phyloP scores from a whole-genome alignment of 2,329 filamentous ascomycete genomes.

The Ophiognomonia clavigignenti-juglandacearum region DNA sequence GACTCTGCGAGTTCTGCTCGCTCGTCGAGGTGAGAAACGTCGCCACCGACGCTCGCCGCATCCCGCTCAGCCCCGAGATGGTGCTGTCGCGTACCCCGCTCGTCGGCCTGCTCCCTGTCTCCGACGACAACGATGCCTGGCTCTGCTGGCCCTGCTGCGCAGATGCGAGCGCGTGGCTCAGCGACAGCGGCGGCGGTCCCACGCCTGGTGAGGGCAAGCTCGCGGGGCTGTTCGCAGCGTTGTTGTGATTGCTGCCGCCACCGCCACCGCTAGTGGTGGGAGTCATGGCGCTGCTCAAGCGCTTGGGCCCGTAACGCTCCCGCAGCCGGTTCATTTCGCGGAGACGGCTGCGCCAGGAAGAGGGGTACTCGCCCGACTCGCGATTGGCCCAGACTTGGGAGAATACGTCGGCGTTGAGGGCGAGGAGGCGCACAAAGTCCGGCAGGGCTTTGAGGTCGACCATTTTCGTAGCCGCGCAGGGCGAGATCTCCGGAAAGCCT shows the following conservation, averaged over 20 bases:
- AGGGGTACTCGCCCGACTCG: constrained; percentile 75
- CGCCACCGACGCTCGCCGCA: constrained; percentile 59
- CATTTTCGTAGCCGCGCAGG: constrained; percentile 84
- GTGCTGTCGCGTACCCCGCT: constrained; percentile 52
- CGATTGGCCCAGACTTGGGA: constrained; percentile 81
- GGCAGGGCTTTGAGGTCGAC: constrained; percentile 78
- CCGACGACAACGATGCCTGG: constrained; percentile 20
- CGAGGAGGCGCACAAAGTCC: constrained; percentile 79
- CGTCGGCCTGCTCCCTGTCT: constrained; percentile 32
- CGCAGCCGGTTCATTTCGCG: constrained; percentile 79
- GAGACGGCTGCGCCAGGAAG: constrained; percentile 83
- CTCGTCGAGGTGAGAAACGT: constrained; percentile 58
- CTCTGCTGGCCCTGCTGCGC: constrained; percentile 20
- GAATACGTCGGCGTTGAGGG: constrained; percentile 91
- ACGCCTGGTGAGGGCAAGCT: constrained; percentile 19
- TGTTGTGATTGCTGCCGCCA: too few species aligned
- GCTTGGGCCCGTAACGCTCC: constrained; percentile 56
- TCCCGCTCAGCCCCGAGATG: constrained; percentile 40
- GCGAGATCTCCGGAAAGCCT: constrained; percentile 87
- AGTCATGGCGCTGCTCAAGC: constrained; percentile 20
- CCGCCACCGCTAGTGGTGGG: too few species aligned
- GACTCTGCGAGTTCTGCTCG: constrained; percentile 45
- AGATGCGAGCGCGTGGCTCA: constrained; percentile 13
- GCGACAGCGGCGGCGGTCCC: constrained; percentile 10
- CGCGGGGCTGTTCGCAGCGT: constrained; percentile 24